Conservation (phyloP, 768 basidiomycete genomes). For the Pulveroboletus ravenelii region DNA sequence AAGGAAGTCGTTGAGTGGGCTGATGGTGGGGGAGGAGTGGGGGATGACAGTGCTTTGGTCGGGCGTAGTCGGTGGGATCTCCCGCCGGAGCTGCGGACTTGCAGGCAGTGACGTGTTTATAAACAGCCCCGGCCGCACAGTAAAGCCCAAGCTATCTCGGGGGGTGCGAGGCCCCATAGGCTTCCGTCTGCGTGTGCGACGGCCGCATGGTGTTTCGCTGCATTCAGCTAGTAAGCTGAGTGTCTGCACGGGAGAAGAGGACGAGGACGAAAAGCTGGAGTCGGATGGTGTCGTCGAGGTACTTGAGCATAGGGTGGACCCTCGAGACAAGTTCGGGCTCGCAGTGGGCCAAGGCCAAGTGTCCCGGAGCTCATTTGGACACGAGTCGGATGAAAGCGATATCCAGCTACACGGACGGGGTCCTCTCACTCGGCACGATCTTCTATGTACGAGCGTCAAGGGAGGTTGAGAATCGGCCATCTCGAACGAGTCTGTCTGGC, state of each 20-base stretch:
- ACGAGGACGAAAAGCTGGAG: slow-evolving; percentile 10
- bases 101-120: slow-evolving; percentile 14
- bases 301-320: slow-evolving; percentile 13
- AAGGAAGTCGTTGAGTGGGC: slow-evolving; percentile 16
- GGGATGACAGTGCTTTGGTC: background rate
- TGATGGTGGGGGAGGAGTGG: slow-evolving; percentile 3
- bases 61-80: slow-evolving; percentile 4
- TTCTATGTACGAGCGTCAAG: slow-evolving; percentile 6
- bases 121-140: slow-evolving; percentile 11
- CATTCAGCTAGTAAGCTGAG: slow-evolving; percentile 4
- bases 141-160: slow-evolving; percentile 3
- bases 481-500: background rate
- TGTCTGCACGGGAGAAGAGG: slow-evolving; percentile 10
- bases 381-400: slow-evolving; percentile 12
- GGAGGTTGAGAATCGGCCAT: slow-evolving; percentile 14
- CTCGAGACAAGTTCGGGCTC: slow-evolving; percentile 11
- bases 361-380: slow-evolving; percentile 12
- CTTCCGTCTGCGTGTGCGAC: slow-evolving; percentile 15
- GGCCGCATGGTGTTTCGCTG: background rate
- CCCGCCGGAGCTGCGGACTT: slow-evolving; percentile 4
- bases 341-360: slow-evolving; percentile 16
- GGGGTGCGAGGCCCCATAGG: slow-evolving; percentile 28
- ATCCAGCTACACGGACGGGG: slow-evolving; percentile 30
- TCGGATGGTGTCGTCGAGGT: slow-evolving; percentile 12
- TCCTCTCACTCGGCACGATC: slow-evolving; percentile 19